A percentile compares a stretch with the other conserved stretches of the same genome.
Conservation (phyloP, 495 filamentous ascomycete genomes). For the Penicillium egyptiacum region DNA sequence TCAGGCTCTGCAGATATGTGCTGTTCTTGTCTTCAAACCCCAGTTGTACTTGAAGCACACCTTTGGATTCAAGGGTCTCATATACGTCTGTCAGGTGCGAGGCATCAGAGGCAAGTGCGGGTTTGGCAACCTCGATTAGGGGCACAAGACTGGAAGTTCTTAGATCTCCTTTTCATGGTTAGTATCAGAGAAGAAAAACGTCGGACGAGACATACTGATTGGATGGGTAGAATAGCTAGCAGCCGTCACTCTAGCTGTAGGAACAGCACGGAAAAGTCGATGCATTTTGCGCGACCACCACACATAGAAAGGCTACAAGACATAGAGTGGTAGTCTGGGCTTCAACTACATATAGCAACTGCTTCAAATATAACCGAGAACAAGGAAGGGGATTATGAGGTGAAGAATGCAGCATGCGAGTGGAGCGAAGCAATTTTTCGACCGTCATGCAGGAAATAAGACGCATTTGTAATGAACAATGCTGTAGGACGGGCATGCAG, state of each 20-base stretch:
- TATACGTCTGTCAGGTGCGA: background rate
- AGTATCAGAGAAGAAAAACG: background rate
- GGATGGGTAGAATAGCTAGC: background rate
- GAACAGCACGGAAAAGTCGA: background rate
- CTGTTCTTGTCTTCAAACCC: constrained; percentile 29
- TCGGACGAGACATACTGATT: background rate
- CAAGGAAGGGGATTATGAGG: background rate
- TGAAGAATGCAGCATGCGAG: background rate
- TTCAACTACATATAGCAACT: background rate
- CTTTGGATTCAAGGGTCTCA: constrained; percentile 1
- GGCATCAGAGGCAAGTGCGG: background rate
- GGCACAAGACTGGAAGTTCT: background rate
- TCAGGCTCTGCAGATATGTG: constrained; percentile 29
- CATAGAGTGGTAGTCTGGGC: background rate
- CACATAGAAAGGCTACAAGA: background rate
- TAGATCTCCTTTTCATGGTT: background rate
- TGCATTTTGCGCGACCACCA: background rate
- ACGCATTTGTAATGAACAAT: background rate
- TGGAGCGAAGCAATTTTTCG: background rate
- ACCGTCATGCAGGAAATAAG: background rate
- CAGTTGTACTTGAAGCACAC: constrained; percentile 30
- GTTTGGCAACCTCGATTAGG: background rate
- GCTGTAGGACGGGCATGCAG: background rate
- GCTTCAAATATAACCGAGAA: background rate
- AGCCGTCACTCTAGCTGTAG: background rate